Conservation (phyloP, 2,329 filamentous ascomycete species). For the Parascedosporium putredinis region DNA sequence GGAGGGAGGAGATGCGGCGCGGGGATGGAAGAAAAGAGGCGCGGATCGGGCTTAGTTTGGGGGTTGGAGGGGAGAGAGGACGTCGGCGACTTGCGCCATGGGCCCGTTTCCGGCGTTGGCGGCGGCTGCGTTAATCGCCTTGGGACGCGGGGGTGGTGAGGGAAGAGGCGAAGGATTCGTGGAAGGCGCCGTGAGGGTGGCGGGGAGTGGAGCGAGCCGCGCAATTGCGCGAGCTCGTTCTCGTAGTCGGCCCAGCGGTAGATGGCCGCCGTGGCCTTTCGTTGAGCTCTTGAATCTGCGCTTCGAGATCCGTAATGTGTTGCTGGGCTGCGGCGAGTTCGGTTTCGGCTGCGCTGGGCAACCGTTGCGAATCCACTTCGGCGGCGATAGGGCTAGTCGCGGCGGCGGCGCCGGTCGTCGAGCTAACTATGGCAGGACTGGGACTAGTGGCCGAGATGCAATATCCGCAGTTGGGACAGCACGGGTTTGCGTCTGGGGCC, state of each 20-base stretch:
- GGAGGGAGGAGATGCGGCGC: conserved; percentile 32
- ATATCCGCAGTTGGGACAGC: conserved; percentile 43
- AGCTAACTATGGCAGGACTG: not conserved
- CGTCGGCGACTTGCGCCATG: not conserved
- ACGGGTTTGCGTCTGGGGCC: conserved; percentile 16
- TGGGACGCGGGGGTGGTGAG: conserved; percentile 10
- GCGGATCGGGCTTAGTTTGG: conserved; percentile 17
- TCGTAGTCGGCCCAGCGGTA: conserved; percentile 70
- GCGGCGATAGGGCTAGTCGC: not conserved
- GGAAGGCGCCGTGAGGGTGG: conserved; percentile 15
- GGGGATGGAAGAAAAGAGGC: conserved; percentile 15
- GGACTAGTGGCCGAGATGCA: conserved; percentile 18
- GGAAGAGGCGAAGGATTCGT: conserved; percentile 8
- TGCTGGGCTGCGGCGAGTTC: conserved; percentile 44
- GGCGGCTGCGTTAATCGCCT: conserved; percentile 9
- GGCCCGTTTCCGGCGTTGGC: conserved; percentile 11
- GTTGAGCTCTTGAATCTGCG: conserved; percentile 59
- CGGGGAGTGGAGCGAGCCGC: conserved; percentile 23
- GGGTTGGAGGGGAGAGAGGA: conserved; percentile 12
- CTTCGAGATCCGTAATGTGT: conserved; percentile 58
- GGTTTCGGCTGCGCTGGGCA: not conserved
- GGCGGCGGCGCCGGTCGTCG: not conserved
- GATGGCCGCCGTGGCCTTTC: conserved; percentile 54
- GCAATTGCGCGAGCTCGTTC: conserved; percentile 58
- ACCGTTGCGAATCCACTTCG: too few species aligned